A percentile compares a stretch with the other conserved stretches of the same genome.
Evolutionary conservation across 73 alveolate genomes (phyloP).

Genomic region (Paramecium bursaria): DNA sequence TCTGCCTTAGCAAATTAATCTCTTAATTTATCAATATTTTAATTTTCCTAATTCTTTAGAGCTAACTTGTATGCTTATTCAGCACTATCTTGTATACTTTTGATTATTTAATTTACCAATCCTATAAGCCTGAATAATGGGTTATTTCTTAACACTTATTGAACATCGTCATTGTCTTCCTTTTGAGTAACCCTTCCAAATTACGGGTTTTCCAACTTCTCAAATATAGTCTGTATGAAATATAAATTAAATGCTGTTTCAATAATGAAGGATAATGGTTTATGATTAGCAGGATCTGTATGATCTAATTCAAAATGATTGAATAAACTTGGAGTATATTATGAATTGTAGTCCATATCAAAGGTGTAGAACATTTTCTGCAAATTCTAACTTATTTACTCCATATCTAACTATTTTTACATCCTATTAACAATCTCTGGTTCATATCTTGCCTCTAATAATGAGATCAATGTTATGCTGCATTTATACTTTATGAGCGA

Average conservation of each 20-base stretch:
- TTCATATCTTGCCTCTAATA: constrained; percentile 72
- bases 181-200: constrained; percentile 10
- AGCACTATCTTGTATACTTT: constrained; percentile 50
- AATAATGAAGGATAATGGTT: constrained; percentile 42
- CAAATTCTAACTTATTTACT: constrained; percentile 53
- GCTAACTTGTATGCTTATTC: neutral
- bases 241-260: constrained; percentile 73
- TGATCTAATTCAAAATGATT: constrained; percentile 15
- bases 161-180: constrained; percentile 18
- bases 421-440: constrained; percentile 65
- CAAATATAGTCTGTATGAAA: constrained; percentile 55
- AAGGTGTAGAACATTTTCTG: constrained; percentile 51
- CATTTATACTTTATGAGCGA: constrained; percentile 73
- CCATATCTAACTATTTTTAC: constrained; percentile 62
- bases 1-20: neutral
- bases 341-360: constrained; percentile 4
- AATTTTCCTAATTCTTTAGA: neutral
- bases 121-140: neutral
- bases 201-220: constrained; percentile 24
- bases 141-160: neutral
- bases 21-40: too few relatives aligned
- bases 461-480: constrained; percentile 68
- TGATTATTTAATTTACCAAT: neutral
- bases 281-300: constrained; percentile 29
- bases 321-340: constrained; percentile 37